Base-by-base conservation (phyloP, 805 yeast genomes). In the Sporopachydermia quercuum region DNA sequence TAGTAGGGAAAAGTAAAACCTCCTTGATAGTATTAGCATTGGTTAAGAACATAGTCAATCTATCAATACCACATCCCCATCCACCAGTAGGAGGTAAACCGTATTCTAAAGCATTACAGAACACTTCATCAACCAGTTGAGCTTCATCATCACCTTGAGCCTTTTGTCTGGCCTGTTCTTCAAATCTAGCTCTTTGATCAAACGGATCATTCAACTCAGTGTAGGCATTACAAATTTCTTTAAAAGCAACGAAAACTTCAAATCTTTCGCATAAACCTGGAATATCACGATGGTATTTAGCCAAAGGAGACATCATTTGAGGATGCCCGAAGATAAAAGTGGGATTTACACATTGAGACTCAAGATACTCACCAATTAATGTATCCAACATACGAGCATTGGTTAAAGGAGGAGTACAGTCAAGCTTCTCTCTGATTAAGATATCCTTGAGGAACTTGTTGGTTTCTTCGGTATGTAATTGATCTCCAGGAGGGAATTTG, bases 41-140 rank as follows among this genome's bases (percentile, higher is more conserved):
- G 46, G 97, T 91, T 68, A 91, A 75, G 71, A 91, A 91, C 98
- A 89, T 89, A 57, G 96, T 86, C 57, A 89, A 61, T 71, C 98
- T 81, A 66, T 89, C 98, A 51, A 89, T 87, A 74, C 98, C 98
- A 67, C 94, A 80, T 53, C 98, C 98, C 97, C 97, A 89, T 52
- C 98, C 98, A 62, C 94, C 97, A 52, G 97, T 91, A 55, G 98
- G 98, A 44, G 98, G 98, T 56, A 89, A 74, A 65, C 97, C 98
- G 63, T 85, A 89, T 69, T 89, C 98, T 56, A 89, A 74, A 50
- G 98, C 96, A 54, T 87, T 83, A 71, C 94, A 81, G 87, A 89
- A 89, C 48, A 83, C 80, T 69, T 89, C 98, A 62, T 89, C 98
- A 48, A 91, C 73, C 62, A 86, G 58, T 70, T 89, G 97, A 46